These are phyloP conservation scores for Ustilago xerochloae DNA, from an alignment of 1,284 basidiomycete genomes.

Conservation along the genomic window DNA sequence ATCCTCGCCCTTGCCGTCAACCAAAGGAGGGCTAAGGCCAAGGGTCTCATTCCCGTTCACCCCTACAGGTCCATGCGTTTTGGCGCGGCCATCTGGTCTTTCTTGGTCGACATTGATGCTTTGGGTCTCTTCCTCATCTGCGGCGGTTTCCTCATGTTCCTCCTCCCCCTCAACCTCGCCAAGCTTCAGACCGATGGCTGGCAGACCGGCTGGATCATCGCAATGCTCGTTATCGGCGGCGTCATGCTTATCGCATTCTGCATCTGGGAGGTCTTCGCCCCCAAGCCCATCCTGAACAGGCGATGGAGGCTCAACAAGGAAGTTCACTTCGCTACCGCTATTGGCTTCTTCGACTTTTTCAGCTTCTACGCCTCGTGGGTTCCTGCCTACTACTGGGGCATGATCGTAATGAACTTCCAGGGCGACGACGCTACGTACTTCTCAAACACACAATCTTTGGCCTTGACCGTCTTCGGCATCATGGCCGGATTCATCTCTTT, in stretches of 20 bases:
- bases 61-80: conserved; percentile 54
- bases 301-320: conserved; percentile 64
- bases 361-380: conserved; percentile 62
- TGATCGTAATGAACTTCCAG: conserved; percentile 48
- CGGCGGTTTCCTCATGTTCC: conserved; percentile 61
- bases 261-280: conserved; percentile 57
- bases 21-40: conserved; percentile 54
- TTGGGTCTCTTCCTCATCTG: conserved; percentile 62
- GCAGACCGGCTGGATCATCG: conserved; percentile 62
- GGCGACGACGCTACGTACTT: conserved; percentile 53
- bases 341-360: conserved; percentile 67
- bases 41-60: conserved; percentile 52
- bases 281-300: conserved; percentile 59
- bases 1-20: conserved; percentile 56
- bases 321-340: conserved; percentile 58
- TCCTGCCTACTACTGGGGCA: conserved; percentile 51
- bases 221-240: conserved; percentile 61
- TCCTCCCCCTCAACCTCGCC: conserved; percentile 59
- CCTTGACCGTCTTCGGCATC: conserved; percentile 65
- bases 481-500: conserved; percentile 57
- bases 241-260: conserved; percentile 50
- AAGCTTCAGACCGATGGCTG: conserved; percentile 50
- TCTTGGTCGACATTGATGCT: conserved; percentile 59
- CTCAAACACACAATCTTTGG: conserved; percentile 59
- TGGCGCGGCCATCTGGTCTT: conserved; percentile 9